phyloP scores from a whole-genome alignment of 164 flowering plant species.

The Magnolia officinalis region DNA sequence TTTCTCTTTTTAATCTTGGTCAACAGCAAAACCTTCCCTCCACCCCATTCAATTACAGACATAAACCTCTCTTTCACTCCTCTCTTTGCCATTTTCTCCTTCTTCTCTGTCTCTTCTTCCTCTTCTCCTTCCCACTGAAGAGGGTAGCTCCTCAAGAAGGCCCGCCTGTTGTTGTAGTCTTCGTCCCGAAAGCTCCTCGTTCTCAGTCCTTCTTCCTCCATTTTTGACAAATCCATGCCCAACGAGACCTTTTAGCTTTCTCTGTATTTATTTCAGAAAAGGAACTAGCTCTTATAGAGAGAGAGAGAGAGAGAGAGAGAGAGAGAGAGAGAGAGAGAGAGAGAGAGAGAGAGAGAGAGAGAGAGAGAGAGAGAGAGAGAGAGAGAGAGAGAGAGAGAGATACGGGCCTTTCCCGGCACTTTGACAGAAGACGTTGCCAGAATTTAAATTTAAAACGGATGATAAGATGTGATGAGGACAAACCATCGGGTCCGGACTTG shows the following conservation, averaged over 20 bases:
- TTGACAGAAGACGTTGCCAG: no score
- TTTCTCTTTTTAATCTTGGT: constrained; percentile 40
- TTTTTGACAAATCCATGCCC: background rate
- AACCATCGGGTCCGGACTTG: no score
- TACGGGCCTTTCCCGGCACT: background rate
- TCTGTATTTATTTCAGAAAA: no score
- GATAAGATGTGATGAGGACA: no score
- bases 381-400: constrained; percentile 7
- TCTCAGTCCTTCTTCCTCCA: constrained; percentile 16
- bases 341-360: background rate
- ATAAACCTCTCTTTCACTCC: constrained; percentile 28
- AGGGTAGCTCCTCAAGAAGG: constrained; percentile 54
- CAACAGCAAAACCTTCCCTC: constrained; percentile 29
- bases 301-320: background rate
- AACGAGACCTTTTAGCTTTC: no score
- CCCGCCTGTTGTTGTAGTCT: constrained; percentile 45
- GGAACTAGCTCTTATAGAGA: no score
- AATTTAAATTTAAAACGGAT: no score
- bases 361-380: background rate
- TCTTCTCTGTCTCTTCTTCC: background rate
- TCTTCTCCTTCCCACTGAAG: constrained; percentile 37
- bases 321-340: constrained; percentile 6
- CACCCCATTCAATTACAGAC: constrained; percentile 32
- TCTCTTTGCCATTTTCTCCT: constrained; percentile 3
- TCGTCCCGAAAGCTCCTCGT: constrained; percentile 40